Percentiles rank a stretch among this genome's conserved stretches.
Conservation (phyloP, 2,329 filamentous ascomycete genomes). For the Dactylellina parvicollis region DNA sequence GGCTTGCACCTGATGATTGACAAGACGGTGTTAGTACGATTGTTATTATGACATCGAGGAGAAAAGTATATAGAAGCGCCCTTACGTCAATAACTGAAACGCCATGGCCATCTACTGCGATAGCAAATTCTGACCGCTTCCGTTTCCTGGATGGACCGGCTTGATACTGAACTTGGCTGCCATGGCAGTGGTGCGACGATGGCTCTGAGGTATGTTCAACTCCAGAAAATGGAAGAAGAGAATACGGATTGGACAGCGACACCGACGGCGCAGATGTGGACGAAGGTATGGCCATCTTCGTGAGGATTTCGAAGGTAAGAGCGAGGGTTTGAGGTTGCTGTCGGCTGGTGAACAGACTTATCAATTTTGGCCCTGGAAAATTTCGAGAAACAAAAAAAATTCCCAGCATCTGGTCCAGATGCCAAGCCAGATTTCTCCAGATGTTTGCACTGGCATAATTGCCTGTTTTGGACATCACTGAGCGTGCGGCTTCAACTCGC, state of each 20-base stretch:
- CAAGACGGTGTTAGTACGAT: neutral
- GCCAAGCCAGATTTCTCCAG: constrained; percentile 46
- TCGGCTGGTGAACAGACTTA: constrained; percentile 2
- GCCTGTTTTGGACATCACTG: constrained; percentile 25
- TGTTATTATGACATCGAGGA: neutral
- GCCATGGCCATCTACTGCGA: constrained; percentile 51
- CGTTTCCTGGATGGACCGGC: constrained; percentile 43
- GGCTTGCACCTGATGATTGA: constrained; percentile 38
- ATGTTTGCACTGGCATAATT: constrained; percentile 32
- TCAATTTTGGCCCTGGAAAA: constrained; percentile 21
- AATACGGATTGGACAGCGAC: constrained; percentile 53
- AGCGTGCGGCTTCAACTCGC: constrained; percentile 19
- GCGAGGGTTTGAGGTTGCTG: constrained; percentile 13
- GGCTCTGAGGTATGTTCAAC: constrained; percentile 26
- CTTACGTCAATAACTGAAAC: constrained; percentile 48
- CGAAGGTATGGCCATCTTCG: constrained; percentile 51
- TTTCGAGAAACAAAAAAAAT: constrained; percentile 33
- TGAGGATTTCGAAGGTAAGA: constrained; percentile 7
- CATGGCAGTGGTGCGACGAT: constrained; percentile 36
- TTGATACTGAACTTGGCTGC: constrained; percentile 41
- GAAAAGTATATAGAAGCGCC: neutral
- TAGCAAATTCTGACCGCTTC: constrained; percentile 48
- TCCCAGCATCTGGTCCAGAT: constrained; percentile 14
- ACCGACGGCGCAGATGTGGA: constrained; percentile 47
- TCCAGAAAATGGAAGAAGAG: constrained; percentile 43